A percentile compares a stretch with the other conserved stretches of the same genome.
Evolutionary conservation across 768 basidiomycete species (phyloP).

Genomic region (Tephrocybe sp.): DNA sequence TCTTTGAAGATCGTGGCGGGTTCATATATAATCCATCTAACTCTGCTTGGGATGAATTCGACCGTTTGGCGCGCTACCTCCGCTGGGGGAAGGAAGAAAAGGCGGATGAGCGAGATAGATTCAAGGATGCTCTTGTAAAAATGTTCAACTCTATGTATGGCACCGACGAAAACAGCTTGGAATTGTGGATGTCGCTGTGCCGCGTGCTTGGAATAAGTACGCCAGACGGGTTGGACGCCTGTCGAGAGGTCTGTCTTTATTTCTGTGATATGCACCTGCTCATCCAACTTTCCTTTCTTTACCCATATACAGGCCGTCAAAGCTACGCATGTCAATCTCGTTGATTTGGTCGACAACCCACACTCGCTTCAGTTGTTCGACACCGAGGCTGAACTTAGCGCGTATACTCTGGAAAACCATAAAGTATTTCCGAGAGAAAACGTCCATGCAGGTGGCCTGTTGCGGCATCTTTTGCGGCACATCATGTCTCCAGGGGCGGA

Average conservation of each 20-base stretch:
- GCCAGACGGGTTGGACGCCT: conserved; percentile 24
- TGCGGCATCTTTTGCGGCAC: conserved; percentile 30
- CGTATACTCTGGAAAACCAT: conserved; percentile 23
- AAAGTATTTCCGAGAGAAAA: conserved; percentile 33
- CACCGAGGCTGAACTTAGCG: conserved; percentile 25
- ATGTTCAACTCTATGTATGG: conserved; percentile 36
- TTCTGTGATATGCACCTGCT: not conserved
- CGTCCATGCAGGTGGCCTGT: conserved; percentile 29
- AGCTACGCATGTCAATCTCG: conserved; percentile 35
- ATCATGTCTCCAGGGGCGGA: conserved; percentile 21
- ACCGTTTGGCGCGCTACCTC: conserved; percentile 19
- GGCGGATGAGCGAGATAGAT: conserved; percentile 17
- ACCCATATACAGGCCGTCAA: conserved; percentile 27
- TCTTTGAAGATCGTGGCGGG: conserved; percentile 17
- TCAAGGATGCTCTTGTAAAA: conserved; percentile 28
- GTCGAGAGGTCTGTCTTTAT: conserved; percentile 26
- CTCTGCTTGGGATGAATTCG: conserved; percentile 26
- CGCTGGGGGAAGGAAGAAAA: conserved; percentile 16
- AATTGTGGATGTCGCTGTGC: conserved; percentile 30
- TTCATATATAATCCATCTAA: conserved; percentile 22
- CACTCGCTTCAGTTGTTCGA: conserved; percentile 18
- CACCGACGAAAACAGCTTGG: conserved; percentile 27
- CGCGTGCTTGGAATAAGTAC: conserved; percentile 25
- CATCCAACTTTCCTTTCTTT: not conserved
- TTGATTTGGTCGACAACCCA: conserved; percentile 32